Evolutionary conservation across 2,329 filamentous ascomycete genomes (phyloP).

Genomic region (Trichophaea hybrida): DNA sequence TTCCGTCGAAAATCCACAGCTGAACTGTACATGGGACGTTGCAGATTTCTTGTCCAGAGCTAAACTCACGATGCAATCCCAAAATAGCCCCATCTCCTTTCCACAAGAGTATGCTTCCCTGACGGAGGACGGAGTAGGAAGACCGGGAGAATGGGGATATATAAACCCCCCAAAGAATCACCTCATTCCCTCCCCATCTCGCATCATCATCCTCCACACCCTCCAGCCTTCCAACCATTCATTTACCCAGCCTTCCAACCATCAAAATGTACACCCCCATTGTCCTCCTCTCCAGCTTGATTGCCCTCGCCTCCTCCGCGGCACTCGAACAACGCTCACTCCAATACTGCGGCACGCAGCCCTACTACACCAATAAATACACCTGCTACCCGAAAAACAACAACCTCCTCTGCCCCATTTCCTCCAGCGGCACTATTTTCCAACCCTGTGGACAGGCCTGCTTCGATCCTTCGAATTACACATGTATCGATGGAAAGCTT

Average conservation of each 20-base stretch:
- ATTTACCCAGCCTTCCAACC: background rate
- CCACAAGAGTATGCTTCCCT: too few species aligned
- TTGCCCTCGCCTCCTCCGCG: slow-evolving; percentile 4
- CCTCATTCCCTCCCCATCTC: background rate
- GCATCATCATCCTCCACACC: background rate
- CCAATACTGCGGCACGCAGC: slow-evolving; percentile 10
- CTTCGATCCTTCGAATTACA: slow-evolving; percentile 18
- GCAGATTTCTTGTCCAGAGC: too few species aligned
- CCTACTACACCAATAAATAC: slow-evolving; percentile 11
- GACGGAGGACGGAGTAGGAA: too few species aligned
- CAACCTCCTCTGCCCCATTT: slow-evolving; percentile 20
- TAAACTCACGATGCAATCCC: too few species aligned
- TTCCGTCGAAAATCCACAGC: too few species aligned
- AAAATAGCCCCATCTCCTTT: too few species aligned
- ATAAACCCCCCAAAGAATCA: background rate
- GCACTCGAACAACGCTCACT: slow-evolving; percentile 6
- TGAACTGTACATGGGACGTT: too few species aligned
- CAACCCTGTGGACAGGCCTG: slow-evolving; percentile 17
- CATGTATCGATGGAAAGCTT: slow-evolving; percentile 14
- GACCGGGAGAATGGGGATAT: background rate
- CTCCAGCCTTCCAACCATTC: background rate
- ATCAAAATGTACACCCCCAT: slow-evolving; percentile 5
- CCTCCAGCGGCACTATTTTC: slow-evolving; percentile 7
- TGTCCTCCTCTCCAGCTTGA: slow-evolving; percentile 7
- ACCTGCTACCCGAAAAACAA: slow-evolving; percentile 15